Percentiles rank a stretch among this genome's conserved stretches.
phyloP scores from a whole-genome alignment of 2,329 filamentous ascomycete genomes.

The Dactylellina leptospora region DNA sequence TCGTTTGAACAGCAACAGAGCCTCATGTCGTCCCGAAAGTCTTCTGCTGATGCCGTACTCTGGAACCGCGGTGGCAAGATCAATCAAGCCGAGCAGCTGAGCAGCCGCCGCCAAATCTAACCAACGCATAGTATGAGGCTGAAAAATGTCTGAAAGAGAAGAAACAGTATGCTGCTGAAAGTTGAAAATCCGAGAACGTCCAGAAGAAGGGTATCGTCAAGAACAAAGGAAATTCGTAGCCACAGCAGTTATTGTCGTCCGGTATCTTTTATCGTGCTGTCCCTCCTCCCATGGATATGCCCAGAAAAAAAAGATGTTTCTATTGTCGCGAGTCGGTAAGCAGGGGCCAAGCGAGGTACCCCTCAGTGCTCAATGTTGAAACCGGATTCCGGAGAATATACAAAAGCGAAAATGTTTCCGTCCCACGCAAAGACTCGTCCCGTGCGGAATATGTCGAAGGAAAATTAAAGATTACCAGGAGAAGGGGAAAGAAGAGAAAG shows the following conservation, averaged over 20 bases:
- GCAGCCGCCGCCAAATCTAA: slow-evolving; percentile 32
- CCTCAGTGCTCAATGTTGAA: slow-evolving; percentile 22
- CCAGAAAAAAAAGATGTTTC: neutral
- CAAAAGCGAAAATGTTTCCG: slow-evolving; percentile 15
- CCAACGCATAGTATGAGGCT: slow-evolving; percentile 51
- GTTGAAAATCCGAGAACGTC: slow-evolving; percentile 5
- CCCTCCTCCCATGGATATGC: neutral
- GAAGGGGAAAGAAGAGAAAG: slow-evolving; percentile 12
- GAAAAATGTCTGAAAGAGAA: too few species aligned
- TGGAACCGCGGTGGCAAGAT: slow-evolving; percentile 36
- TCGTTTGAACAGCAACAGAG: slow-evolving; percentile 46
- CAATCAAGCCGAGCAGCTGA: slow-evolving; percentile 47
- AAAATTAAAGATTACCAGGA: slow-evolving; percentile 33
- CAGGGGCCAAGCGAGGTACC: slow-evolving; percentile 48
- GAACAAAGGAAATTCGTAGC: slow-evolving; percentile 53
- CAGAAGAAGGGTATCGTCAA: slow-evolving; percentile 3
- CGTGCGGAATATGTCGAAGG: slow-evolving; percentile 10
- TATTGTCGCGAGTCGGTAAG: slow-evolving; percentile 52
- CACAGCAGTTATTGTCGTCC: neutral
- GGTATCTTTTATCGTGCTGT: slow-evolving; percentile 4
- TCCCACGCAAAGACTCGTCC: slow-evolving; percentile 8
- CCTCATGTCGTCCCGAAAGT: slow-evolving; percentile 30
- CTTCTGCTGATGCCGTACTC: slow-evolving; percentile 27
- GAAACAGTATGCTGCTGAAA: too few species aligned
- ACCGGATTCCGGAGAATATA: slow-evolving; percentile 7